Percentiles rank a stretch among this genome's conserved stretches.
Evolutionary conservation across 495 filamentous ascomycete genomes (phyloP).

Genomic region (Immersiella caudata): DNA sequence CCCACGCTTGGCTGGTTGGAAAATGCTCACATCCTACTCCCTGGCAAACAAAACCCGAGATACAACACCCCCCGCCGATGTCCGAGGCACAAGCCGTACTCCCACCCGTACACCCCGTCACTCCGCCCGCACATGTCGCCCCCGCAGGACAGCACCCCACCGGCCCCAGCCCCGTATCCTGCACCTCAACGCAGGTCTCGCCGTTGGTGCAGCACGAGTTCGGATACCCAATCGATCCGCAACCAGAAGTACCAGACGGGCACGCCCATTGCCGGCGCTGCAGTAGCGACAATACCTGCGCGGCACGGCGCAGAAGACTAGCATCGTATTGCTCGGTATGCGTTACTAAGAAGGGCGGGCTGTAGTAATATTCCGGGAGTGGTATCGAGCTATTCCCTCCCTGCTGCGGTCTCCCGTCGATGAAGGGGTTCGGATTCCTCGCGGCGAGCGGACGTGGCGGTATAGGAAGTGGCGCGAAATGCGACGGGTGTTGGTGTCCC

Average conservation of each 20-base stretch:
- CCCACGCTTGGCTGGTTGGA: not conserved
- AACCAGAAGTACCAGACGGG: conserved; percentile 68
- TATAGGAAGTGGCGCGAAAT: conserved; percentile 17
- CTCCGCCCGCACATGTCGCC: conserved; percentile 64
- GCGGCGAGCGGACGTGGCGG: no score
- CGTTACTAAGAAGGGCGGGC: not conserved
- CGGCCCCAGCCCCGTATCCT: conserved; percentile 71
- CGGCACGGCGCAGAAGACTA: conserved; percentile 32
- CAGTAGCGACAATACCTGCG: conserved; percentile 43
- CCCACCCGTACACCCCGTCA: conserved; percentile 64
- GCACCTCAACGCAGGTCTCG: conserved; percentile 70
- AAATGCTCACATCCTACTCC: conserved; percentile 72
- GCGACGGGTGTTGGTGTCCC: not conserved
- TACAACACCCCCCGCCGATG: conserved; percentile 85
- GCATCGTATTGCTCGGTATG: not conserved
- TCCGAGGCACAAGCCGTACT: conserved; percentile 69
- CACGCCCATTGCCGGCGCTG: conserved; percentile 68
- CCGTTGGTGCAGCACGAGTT: conserved; percentile 74
- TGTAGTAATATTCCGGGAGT: not conserved
- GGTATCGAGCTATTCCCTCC: not conserved
- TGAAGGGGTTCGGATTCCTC: no score
- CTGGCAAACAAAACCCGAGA: conserved; percentile 77
- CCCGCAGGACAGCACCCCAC: conserved; percentile 87
- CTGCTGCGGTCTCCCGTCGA: not conserved
- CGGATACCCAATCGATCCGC: conserved; percentile 67